Evolutionary conservation across 176 grass and related monocot genomes (phyloP), one percentile per base, ranked within the genome.

Genomic region (Eragrostis nindensis): DNA sequence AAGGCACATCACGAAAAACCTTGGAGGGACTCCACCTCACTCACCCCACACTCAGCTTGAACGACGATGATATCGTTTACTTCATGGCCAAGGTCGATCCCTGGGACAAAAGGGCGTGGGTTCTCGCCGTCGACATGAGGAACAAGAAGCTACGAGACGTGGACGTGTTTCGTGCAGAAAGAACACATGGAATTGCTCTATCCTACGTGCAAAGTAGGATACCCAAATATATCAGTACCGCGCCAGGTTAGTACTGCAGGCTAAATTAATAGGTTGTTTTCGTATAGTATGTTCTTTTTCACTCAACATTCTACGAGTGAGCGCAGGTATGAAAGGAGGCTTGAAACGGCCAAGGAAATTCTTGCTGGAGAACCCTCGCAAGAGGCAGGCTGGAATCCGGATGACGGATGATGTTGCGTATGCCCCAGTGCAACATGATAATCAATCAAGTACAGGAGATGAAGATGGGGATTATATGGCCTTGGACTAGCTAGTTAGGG

Each of bases 181-280:
- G 69, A 72, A 32, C 16, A 0, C 14, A 5, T 19, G 26, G 17
- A 4, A 5, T 21, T 19, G 11, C 46, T 1, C 18, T 50, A 19
- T 29, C 15, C 45, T 71, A 71, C 69, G 49, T 30, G 22, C 27
- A 55, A 30, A 54, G 17, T 73, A 55, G 47, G 16, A 73, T 73
- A 30, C 39, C 71, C 71, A 55, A 41, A 4, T 41, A 41, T 56
- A 56, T 72, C 26, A 52, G 49, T 8, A 17, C 15, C 7, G 45
- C 26, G 9, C 25, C 45, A 70, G 13, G 18, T 66, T 3, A 66
- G 52, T 54, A 54, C 52, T 2, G 3, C 2, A 44, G 42, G 2
- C 42, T 44, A 10, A 44, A 44, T 44, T 44, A 44, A 10, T 44
- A 6, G 9, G 42, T 10, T 44, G 42, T 44, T 44, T 44, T 44